Evolutionary conservation across 345 rosid species (phyloP).

Genomic region (Populus deltoides): DNA sequence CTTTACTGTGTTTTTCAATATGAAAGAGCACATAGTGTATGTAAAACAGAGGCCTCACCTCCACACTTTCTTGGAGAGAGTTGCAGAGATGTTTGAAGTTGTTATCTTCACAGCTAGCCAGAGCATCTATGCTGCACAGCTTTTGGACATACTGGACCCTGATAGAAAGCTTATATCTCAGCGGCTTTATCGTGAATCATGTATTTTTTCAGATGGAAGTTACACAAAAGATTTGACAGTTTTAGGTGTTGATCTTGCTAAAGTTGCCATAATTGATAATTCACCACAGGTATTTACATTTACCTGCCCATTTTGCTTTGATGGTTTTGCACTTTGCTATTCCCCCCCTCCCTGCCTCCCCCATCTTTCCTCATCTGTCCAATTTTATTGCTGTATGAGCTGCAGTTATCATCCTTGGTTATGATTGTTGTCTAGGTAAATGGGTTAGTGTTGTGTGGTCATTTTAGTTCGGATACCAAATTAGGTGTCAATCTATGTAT

Average conservation of each 20-base stretch:
- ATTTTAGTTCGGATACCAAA: not conserved
- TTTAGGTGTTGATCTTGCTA: slow-evolving; percentile 90
- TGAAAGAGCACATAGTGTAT: slow-evolving; percentile 82
- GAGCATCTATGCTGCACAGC: slow-evolving; percentile 83
- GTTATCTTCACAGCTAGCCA: slow-evolving; percentile 93
- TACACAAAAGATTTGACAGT: slow-evolving; percentile 92
- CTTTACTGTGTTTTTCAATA: slow-evolving; percentile 75
- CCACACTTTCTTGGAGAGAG: slow-evolving; percentile 74
- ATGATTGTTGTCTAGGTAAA: not conserved
- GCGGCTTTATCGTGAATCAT: slow-evolving; percentile 80
- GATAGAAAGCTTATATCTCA: slow-evolving; percentile 68
- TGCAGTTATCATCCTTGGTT: not conserved
- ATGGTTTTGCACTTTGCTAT: slow-evolving; percentile 1
- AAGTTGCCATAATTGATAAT: slow-evolving; percentile 92
- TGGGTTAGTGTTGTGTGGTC: not conserved
- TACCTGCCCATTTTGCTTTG: slow-evolving; percentile 10
- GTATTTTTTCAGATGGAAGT: slow-evolving; percentile 78
- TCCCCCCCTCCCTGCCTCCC: not conserved
- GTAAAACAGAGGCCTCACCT: slow-evolving; percentile 88
- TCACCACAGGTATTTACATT: slow-evolving; percentile 75
- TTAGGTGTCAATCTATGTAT: not conserved
- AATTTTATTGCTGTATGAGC: slow-evolving; percentile 7
- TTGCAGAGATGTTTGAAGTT: slow-evolving; percentile 80
- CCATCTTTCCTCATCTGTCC: not conserved
- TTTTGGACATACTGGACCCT: slow-evolving; percentile 78